phyloP scores from a whole-genome alignment of 352 stramenopile genomes.

The Phytophthora palmivora region DNA sequence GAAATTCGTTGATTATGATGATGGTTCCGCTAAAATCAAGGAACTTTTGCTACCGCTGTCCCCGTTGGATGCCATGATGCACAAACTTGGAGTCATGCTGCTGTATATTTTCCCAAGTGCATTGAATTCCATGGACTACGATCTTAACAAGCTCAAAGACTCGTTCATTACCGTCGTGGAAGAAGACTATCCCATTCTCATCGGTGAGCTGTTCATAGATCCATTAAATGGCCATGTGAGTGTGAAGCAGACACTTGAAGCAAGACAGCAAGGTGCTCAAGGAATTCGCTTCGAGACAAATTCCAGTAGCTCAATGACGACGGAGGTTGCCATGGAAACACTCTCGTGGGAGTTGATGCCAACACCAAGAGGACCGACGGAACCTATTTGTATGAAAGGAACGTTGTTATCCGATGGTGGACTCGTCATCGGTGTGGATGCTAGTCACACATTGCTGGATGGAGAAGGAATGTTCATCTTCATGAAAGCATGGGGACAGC shows the following conservation, averaged over 20 bases:
- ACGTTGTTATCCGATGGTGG: conserved; percentile 54
- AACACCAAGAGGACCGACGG: conserved; percentile 2
- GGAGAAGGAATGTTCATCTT: conserved; percentile 66
- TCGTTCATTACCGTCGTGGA: conserved; percentile 42
- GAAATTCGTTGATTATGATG: not conserved
- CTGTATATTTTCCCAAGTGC: conserved; percentile 54
- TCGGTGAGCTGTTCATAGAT: conserved; percentile 40
- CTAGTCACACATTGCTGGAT: conserved; percentile 56
- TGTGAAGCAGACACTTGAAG: conserved; percentile 33
- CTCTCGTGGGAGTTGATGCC: conserved; percentile 42
- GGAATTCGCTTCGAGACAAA: conserved; percentile 47
- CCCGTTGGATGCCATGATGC: conserved; percentile 60
- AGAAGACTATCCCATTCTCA: conserved; percentile 52
- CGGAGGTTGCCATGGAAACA: conserved; percentile 35
- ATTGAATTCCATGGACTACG: conserved; percentile 20
- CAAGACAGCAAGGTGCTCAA: conserved; percentile 17
- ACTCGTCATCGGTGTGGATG: conserved; percentile 50
- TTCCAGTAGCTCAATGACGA: conserved; percentile 22
- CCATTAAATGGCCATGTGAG: conserved; percentile 32
- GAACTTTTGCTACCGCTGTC: conserved; percentile 38
- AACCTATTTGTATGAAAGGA: conserved; percentile 46
- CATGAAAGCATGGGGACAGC: conserved; percentile 57
- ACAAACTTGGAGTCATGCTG: conserved; percentile 43
- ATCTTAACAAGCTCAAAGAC: conserved; percentile 38
- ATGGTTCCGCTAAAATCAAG: not conserved